These are phyloP conservation scores for Fusarium nelsonii DNA, from an alignment of 2,329 filamentous ascomycete genomes.

Conservation along the genomic window DNA sequence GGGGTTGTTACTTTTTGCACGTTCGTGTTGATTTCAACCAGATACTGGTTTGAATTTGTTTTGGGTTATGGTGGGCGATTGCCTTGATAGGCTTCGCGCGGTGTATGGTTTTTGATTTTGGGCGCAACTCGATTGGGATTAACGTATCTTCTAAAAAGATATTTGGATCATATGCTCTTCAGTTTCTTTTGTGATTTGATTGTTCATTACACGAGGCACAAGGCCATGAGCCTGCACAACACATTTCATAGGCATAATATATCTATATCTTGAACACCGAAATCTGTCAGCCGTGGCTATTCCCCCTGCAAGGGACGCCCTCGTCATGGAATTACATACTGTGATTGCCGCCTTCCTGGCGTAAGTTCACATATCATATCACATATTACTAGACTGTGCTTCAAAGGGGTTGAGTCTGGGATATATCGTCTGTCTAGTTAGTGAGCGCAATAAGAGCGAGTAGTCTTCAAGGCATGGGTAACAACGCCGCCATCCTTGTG, in stretches of 20 bases:
- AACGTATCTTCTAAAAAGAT: slow-evolving; percentile 21
- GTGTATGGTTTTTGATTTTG: slow-evolving; percentile 29
- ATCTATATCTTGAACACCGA: background rate
- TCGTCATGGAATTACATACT: too few species aligned
- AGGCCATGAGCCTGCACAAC: background rate
- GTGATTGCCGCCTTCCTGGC: too few species aligned
- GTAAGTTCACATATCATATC: too few species aligned
- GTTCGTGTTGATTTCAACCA: slow-evolving; percentile 27
- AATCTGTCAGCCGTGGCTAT: too few species aligned
- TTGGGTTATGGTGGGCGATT: slow-evolving; percentile 22
- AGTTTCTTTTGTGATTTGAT: slow-evolving; percentile 22
- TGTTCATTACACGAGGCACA: background rate
- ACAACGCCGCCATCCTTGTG: too few species aligned
- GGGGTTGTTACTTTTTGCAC: slow-evolving; percentile 24
- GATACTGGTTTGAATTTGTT: slow-evolving; percentile 15
- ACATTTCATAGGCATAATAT: slow-evolving; percentile 4
- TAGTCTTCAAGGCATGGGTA: too few species aligned
- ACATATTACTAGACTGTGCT: background rate
- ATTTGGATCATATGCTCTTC: slow-evolving; percentile 12
- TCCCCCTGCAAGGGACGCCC: too few species aligned
- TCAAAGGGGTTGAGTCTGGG: background rate
- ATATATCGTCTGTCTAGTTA: background rate
- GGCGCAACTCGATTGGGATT: slow-evolving; percentile 25
- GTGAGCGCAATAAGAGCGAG: background rate
- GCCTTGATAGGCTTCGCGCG: slow-evolving; percentile 16